Percentiles rank a stretch among this genome's conserved stretches.
phyloP scores from a whole-genome alignment of 2,329 filamentous ascomycete genomes.

The Neofusicoccum parvum region DNA sequence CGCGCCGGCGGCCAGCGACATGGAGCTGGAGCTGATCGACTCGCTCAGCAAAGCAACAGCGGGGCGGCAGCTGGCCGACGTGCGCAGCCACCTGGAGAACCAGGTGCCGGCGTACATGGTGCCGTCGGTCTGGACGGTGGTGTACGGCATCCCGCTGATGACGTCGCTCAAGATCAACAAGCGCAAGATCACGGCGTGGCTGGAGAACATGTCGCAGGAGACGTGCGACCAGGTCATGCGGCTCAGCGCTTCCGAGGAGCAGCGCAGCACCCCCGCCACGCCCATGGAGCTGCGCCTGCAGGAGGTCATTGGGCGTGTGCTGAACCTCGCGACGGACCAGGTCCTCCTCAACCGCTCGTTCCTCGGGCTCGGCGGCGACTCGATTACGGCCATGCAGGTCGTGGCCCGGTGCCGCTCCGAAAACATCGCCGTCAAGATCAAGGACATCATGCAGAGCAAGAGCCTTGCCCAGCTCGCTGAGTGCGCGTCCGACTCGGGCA shows the following conservation, averaged over 20 bases:
- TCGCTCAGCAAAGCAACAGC: constrained; percentile 29
- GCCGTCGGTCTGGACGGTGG: constrained; percentile 41
- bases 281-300: constrained; percentile 27
- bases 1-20: not conserved
- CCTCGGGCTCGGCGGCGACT: constrained; percentile 45
- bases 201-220: constrained; percentile 10
- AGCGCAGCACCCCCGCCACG: constrained; percentile 25
- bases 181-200: constrained; percentile 5
- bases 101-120: constrained; percentile 42
- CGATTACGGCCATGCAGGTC: constrained; percentile 22
- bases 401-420: not conserved
- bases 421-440: constrained; percentile 22
- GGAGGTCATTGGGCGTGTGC: constrained; percentile 22
- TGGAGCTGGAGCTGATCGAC: constrained; percentile 7
- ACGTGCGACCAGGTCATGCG: constrained; percentile 24
- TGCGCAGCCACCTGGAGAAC: constrained; percentile 21
- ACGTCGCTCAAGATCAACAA: constrained; percentile 41
- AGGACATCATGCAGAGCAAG: constrained; percentile 5
- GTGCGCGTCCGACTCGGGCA: not conserved
- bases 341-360: constrained; percentile 43
- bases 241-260: constrained; percentile 36
- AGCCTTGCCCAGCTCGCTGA: constrained; percentile 4
- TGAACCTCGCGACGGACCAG: constrained; percentile 10
- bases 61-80: not conserved
- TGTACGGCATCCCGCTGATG: constrained; percentile 38